Percentiles rank a stretch among this genome's conserved stretches.
These are phyloP conservation scores for Diospyros lotus DNA, from an alignment of 148 eudicot genomes.

Conservation along the genomic window DNA sequence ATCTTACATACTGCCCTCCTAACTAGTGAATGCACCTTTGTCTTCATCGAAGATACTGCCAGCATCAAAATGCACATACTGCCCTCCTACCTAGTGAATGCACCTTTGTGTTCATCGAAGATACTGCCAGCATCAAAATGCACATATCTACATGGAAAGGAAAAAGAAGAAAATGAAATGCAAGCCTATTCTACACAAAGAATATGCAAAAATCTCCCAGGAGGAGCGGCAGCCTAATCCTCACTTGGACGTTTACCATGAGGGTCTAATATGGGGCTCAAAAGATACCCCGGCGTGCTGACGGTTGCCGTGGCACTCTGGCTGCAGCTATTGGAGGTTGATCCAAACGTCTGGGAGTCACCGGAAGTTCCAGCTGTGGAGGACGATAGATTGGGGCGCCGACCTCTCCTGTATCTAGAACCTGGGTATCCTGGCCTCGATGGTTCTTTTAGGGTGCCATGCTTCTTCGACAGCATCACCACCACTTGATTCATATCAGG, in stretches of 20 bases:
- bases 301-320: conserved; percentile 22
- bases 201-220: conserved; percentile 8
- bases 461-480: conserved; percentile 56
- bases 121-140: too few species aligned
- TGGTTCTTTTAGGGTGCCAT: conserved; percentile 60
- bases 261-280: conserved; percentile 21
- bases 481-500: conserved; percentile 73
- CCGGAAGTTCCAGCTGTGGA: conserved; percentile 38
- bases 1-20: too few species aligned
- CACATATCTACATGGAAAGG: background rate
- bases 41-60: too few species aligned
- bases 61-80: background rate
- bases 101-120: too few species aligned
- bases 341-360: conserved; percentile 23
- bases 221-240: conserved; percentile 8
- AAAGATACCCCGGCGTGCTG: conserved; percentile 17
- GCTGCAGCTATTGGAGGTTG: conserved; percentile 21
- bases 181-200: conserved; percentile 9
- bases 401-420: conserved; percentile 42
- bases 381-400: conserved; percentile 25
- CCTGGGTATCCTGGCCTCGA: conserved; percentile 67
- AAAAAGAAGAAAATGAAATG: background rate
- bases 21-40: too few species aligned
- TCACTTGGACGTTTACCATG: conserved; percentile 46
- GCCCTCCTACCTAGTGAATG: too few species aligned